Evolutionary conservation across 768 basidiomycete species (phyloP).

Genomic region (Lactarius hengduanensis): DNA sequence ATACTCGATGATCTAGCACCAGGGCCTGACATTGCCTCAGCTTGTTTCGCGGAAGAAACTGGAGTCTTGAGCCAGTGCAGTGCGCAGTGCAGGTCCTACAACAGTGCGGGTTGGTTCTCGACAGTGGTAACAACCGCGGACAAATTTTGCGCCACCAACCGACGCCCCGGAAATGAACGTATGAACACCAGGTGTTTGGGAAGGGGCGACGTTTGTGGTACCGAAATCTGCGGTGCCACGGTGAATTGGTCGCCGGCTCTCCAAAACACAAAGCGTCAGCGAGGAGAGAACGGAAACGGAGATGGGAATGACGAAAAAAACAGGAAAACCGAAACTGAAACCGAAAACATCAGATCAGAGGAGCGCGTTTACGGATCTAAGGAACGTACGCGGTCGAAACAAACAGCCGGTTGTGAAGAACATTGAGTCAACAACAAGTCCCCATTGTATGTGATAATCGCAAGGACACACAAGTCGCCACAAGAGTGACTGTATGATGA

Average conservation of each 20-base stretch:
- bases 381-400: neutral
- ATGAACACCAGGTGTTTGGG: constrained; percentile 3
- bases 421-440: neutral
- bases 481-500: neutral
- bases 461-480: neutral
- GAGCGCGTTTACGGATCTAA: neutral
- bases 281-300: neutral
- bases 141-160: neutral
- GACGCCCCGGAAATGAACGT: neutral
- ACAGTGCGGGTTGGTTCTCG: neutral
- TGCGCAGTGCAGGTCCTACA: constrained; percentile 1
- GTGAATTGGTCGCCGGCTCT: neutral
- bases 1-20: neutral
- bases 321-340: neutral
- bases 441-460: neutral
- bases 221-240: neutral
- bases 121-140: neutral
- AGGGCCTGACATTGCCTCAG: neutral
- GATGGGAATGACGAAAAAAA: neutral
- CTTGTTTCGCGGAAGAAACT: neutral
- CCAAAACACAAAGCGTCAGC: neutral
- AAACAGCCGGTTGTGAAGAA: neutral
- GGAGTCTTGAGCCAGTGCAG: neutral
- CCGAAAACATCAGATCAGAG: neutral
- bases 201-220: neutral